Conservation (phyloP, 257 asterid genomes). For the Solanum gracilifrons region DNA sequence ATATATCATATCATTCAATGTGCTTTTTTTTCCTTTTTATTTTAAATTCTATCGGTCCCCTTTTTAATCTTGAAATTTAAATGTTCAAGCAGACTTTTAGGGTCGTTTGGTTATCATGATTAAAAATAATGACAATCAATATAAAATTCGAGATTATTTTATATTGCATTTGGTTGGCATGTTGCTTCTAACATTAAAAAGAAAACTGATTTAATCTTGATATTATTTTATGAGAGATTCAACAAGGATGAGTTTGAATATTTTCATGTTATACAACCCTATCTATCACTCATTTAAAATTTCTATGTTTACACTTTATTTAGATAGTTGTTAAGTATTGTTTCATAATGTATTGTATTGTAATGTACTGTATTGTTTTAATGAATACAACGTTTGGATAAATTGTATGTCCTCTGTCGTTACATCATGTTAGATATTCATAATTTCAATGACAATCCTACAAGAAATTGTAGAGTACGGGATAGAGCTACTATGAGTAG, state of each 20-base stretch:
- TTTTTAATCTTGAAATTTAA: not conserved
- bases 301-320: not conserved
- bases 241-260: not conserved
- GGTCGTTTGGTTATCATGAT: not conserved
- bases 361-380: too few species aligned
- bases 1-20: not conserved
- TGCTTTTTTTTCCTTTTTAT: not conserved
- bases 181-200: not conserved
- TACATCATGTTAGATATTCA: too few species aligned
- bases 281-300: not conserved
- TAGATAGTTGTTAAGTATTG: not conserved
- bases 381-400: too few species aligned
- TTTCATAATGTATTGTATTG: too few species aligned
- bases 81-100: not conserved
- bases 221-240: not conserved
- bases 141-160: not conserved
- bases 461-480: not conserved
- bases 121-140: not conserved
- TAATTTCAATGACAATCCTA: not conserved
- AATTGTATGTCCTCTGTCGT: too few species aligned
- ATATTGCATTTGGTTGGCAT: not conserved
- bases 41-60: not conserved
- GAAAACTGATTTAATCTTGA: not conserved
- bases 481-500: not conserved
- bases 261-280: not conserved